Conservation (phyloP, 2,329 filamentous ascomycete genomes). For the Fusarium sp. region DNA sequence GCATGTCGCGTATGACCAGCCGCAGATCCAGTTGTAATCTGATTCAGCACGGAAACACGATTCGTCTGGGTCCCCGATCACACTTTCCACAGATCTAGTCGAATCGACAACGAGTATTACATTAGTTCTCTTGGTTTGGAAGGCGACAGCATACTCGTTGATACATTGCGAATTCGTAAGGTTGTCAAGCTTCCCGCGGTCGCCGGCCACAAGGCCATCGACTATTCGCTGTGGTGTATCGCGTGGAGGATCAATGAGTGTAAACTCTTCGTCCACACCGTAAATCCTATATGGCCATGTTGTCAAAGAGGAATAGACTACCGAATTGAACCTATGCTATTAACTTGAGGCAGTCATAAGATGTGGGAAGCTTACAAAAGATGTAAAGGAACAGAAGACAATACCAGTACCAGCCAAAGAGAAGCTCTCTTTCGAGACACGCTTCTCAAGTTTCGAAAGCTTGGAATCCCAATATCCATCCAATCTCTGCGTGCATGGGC, state of each 20-base stretch:
- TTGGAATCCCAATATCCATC: background rate
- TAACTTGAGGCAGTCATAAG: too few relatives aligned
- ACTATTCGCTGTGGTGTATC: too few relatives aligned
- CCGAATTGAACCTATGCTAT: background rate
- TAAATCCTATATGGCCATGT: too few relatives aligned
- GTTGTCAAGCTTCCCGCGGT: background rate
- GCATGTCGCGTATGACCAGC: too few relatives aligned
- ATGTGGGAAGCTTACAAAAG: background rate
- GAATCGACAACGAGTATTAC: background rate
- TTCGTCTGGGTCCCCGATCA: too few relatives aligned
- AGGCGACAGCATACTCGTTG: background rate
- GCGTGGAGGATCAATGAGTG: too few relatives aligned
- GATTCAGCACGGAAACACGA: too few relatives aligned
- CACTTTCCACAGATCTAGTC: too few relatives aligned
- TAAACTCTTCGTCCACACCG: too few relatives aligned
- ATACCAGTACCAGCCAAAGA: accelerated
- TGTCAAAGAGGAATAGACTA: background rate
- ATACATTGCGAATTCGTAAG: background rate
- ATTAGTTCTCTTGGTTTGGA: accelerated
- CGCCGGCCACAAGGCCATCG: too few relatives aligned
- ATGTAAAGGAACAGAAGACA: background rate
- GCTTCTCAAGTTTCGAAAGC: background rate
- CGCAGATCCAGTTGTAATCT: background rate
- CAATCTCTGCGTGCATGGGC: accelerated
- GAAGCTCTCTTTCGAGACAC: accelerated